A percentile compares a stretch with the other conserved stretches of the same genome.
Conservation (phyloP, 768 basidiomycete genomes). For the Cystobasidium onofrii region DNA sequence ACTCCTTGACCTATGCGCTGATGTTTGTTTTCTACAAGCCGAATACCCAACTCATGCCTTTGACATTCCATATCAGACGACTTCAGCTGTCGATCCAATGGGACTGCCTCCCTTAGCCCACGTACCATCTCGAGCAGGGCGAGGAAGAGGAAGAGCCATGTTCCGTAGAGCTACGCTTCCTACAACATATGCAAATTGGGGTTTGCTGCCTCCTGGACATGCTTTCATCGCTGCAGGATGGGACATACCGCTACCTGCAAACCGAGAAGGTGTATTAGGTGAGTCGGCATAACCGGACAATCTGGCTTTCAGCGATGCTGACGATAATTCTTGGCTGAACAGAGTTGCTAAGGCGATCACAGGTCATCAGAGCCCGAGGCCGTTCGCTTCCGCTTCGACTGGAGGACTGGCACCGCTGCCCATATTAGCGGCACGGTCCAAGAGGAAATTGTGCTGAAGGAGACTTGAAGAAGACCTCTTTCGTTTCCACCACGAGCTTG, state of each 20-base stretch:
- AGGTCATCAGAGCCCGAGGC: background rate
- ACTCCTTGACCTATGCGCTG: too few species aligned
- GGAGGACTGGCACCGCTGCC: background rate
- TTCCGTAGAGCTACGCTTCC: too few species aligned
- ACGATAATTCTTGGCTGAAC: background rate
- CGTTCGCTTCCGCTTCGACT: background rate
- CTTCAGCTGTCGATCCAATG: too few species aligned
- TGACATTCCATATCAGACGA: too few species aligned
- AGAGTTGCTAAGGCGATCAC: background rate
- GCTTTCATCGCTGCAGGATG: background rate
- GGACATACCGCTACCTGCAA: background rate
- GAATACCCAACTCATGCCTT: too few species aligned
- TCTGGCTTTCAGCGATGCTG: background rate
- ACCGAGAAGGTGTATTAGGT: background rate
- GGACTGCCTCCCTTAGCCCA: too few species aligned
- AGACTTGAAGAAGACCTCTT: too few species aligned
- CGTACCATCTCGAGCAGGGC: background rate
- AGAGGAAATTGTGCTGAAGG: too few species aligned
- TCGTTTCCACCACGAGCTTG: too few species aligned
- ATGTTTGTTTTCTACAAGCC: too few species aligned
- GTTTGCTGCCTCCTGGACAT: background rate
- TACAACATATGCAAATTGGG: too few species aligned
- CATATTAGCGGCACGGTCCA: too few species aligned
- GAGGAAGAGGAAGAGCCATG: background rate
- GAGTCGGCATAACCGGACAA: background rate